Evolutionary conservation across 257 asterid species (phyloP).

Genomic region (Coffea canephora): DNA sequence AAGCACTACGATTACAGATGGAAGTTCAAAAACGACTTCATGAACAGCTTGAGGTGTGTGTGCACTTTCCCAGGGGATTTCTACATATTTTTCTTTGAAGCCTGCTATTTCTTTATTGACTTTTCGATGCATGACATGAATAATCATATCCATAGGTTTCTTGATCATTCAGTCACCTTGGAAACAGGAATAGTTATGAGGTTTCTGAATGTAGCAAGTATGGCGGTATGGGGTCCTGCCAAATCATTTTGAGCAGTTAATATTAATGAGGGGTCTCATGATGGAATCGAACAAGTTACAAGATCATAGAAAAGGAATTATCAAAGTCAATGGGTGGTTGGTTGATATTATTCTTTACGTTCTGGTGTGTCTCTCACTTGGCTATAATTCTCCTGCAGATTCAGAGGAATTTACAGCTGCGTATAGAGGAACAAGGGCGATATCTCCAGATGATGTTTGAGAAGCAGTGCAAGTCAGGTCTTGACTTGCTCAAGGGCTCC

Average conservation of each 20-base stretch:
- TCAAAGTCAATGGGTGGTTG: neutral
- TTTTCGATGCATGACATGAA: neutral
- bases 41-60: constrained; percentile 87
- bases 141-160: neutral
- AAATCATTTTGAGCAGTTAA: neutral
- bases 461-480: constrained; percentile 71
- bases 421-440: constrained; percentile 89
- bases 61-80: neutral
- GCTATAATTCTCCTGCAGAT: constrained; percentile 47
- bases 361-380: neutral
- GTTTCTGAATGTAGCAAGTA: neutral
- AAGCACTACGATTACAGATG: constrained; percentile 86
- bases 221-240: neutral
- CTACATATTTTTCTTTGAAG: neutral
- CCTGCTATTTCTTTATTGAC: neutral
- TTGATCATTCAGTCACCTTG: neutral
- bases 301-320: neutral
- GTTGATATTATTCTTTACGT: neutral
- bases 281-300: neutral
- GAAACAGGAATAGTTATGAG: neutral
- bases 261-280: neutral
- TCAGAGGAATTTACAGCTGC: constrained; percentile 87
- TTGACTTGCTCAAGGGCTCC: constrained; percentile 46
- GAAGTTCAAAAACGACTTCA: constrained; percentile 95
- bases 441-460: constrained; percentile 89